A percentile compares a stretch with the other conserved stretches of the same genome.
These are phyloP conservation scores for Aspergillus sp. DNA, from an alignment of 2,329 filamentous ascomycete genomes.

Conservation along the genomic window DNA sequence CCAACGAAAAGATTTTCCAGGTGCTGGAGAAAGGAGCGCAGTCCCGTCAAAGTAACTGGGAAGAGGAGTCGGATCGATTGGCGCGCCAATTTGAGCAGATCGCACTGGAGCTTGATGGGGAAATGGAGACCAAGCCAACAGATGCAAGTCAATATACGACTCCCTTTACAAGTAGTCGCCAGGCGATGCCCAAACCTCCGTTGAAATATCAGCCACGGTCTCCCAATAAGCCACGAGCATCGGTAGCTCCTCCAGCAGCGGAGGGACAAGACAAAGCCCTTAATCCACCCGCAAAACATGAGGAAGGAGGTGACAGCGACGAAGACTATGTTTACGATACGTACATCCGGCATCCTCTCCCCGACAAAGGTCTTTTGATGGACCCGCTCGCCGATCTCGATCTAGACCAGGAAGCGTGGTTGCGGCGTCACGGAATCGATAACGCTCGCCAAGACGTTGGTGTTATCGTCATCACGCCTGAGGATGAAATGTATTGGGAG, in stretches of 20 bases:
- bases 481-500: constrained; percentile 57
- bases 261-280: constrained; percentile 6
- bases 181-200: constrained; percentile 25
- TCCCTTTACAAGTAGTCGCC: constrained; percentile 6
- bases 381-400: constrained; percentile 35
- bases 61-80: constrained; percentile 44
- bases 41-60: constrained; percentile 40
- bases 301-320: constrained; percentile 46
- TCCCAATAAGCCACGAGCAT: constrained; percentile 29
- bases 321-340: constrained; percentile 62
- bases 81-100: constrained; percentile 44
- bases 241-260: neutral
- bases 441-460: constrained; percentile 37
- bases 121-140: constrained; percentile 24
- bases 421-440: constrained; percentile 29
- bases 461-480: constrained; percentile 42
- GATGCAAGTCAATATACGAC: neutral
- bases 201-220: constrained; percentile 40
- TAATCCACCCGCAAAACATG: constrained; percentile 1
- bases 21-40: constrained; percentile 38
- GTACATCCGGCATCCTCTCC: constrained; percentile 54
- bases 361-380: constrained; percentile 32
- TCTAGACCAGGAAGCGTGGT: constrained; percentile 24
- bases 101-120: constrained; percentile 41
- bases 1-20: constrained; percentile 35